A percentile compares a stretch with the other conserved stretches of the same genome.
Evolutionary conservation across 1,284 basidiomycete genomes (phyloP).

Genomic region (Melampsora americana): DNA sequence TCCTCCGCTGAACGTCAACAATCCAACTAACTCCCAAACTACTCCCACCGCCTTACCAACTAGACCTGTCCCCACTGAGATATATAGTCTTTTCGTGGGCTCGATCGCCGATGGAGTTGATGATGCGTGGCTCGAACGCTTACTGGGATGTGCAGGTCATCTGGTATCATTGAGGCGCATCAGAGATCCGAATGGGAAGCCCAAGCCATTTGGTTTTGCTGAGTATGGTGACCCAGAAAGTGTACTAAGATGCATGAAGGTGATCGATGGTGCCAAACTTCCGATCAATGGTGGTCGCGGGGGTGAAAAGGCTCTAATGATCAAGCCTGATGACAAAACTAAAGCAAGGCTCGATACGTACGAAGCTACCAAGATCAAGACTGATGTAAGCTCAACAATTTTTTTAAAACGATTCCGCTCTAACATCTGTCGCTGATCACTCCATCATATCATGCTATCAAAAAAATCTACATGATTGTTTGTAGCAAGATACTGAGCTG

Average conservation of each 20-base stretch:
- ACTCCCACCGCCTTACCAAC: slow-evolving; percentile 20
- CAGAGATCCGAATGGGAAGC: slow-evolving; percentile 46
- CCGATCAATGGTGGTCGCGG: slow-evolving; percentile 46
- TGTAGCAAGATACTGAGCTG: slow-evolving; percentile 42
- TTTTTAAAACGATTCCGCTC: neutral
- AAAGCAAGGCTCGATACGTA: slow-evolving; percentile 50
- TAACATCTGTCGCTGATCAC: neutral
- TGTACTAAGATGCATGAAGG: slow-evolving; percentile 51
- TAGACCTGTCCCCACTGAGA: slow-evolving; percentile 46
- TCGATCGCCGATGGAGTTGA: slow-evolving; percentile 50
- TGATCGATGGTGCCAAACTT: slow-evolving; percentile 49
- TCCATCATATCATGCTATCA: neutral
- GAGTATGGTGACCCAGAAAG: slow-evolving; percentile 52
- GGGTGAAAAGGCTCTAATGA: slow-evolving; percentile 46
- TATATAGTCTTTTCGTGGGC: slow-evolving; percentile 51
- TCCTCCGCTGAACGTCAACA: slow-evolving; percentile 18
- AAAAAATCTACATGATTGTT: neutral
- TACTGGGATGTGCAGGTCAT: slow-evolving; percentile 51
- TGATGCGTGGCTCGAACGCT: slow-evolving; percentile 50
- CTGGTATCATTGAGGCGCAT: slow-evolving; percentile 50
- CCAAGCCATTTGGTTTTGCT: slow-evolving; percentile 52
- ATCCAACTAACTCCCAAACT: slow-evolving; percentile 16
- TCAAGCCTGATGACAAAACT: slow-evolving; percentile 53
- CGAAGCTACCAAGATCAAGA: slow-evolving; percentile 48
- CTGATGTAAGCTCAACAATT: slow-evolving; percentile 47